A percentile compares a stretch with the other conserved stretches of the same genome.
Conservation (phyloP, 2,329 filamentous ascomycete species). For the Capronia epimyces region DNA sequence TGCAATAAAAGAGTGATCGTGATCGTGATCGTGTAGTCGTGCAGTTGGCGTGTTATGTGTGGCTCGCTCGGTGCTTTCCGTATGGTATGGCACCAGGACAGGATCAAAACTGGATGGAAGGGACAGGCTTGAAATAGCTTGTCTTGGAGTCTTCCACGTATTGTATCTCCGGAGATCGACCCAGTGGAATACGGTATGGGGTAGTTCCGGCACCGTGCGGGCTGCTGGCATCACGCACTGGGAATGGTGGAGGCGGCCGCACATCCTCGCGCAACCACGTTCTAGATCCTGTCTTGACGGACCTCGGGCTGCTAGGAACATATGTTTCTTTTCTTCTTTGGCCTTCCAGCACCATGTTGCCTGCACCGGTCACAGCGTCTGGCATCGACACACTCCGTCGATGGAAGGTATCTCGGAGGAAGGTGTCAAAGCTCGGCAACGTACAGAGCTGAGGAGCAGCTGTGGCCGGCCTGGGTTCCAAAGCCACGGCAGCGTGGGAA, state of each 20-base stretch:
- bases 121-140: neutral
- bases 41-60: too few species aligned
- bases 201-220: neutral
- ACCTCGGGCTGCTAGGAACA: slow-evolving; percentile 6
- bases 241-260: neutral
- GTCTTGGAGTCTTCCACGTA: neutral
- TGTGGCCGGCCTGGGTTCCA: neutral
- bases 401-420: slow-evolving; percentile 19
- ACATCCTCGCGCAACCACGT: slow-evolving; percentile 9
- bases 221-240: neutral
- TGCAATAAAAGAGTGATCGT: too few species aligned
- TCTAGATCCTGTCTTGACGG: slow-evolving; percentile 12
- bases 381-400: slow-evolving; percentile 18
- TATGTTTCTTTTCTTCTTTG: slow-evolving; percentile 1
- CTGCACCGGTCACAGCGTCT: neutral
- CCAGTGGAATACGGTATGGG: neutral
- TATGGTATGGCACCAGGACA: too few species aligned
- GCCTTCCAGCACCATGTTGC: neutral
- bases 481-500: neutral
- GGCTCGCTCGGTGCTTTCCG: too few species aligned
- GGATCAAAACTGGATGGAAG: neutral
- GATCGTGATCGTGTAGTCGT: too few species aligned
- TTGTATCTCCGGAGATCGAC: neutral
- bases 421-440: slow-evolving; percentile 20
- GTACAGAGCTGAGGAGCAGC: neutral